Conservation (phyloP, 768 basidiomycete species). For the Termitomyces sp. region DNA sequence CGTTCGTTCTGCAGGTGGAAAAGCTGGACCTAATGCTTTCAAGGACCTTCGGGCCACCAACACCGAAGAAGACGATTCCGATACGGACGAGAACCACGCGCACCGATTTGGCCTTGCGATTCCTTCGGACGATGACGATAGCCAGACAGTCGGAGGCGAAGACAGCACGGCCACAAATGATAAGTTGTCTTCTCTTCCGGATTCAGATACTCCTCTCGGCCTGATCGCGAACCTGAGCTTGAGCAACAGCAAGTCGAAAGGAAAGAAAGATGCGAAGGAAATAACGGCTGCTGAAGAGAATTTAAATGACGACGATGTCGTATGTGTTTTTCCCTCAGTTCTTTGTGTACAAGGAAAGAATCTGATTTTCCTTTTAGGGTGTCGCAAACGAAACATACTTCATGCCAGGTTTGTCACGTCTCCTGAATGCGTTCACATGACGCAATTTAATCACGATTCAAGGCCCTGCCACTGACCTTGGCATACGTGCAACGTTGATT, state of each 20-base stretch:
- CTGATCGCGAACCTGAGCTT: slow-evolving; percentile 72
- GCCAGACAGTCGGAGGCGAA: slow-evolving; percentile 27
- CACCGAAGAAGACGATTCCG: slow-evolving; percentile 40
- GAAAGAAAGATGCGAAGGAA: slow-evolving; percentile 39
- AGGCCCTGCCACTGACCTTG: slow-evolving; percentile 75
- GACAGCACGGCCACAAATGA: slow-evolving; percentile 39
- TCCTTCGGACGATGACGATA: slow-evolving; percentile 26
- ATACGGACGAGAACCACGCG: slow-evolving; percentile 35
- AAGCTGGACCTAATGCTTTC: slow-evolving; percentile 44
- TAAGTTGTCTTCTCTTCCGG: slow-evolving; percentile 56
- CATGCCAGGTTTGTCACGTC: slow-evolving; percentile 55
- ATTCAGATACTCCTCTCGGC: slow-evolving; percentile 72
- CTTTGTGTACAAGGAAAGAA: not conserved
- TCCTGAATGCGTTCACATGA: not conserved
- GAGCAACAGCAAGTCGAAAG: slow-evolving; percentile 48
- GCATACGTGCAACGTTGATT: slow-evolving; percentile 66
- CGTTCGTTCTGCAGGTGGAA: slow-evolving; percentile 48
- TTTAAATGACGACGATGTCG: slow-evolving; percentile 64
- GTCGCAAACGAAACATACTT: slow-evolving; percentile 82
- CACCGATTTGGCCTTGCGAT: slow-evolving; percentile 20
- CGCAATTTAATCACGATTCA: not conserved
- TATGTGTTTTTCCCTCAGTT: slow-evolving; percentile 29
- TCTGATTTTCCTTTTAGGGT: slow-evolving; percentile 43
- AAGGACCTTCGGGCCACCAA: slow-evolving; percentile 36
- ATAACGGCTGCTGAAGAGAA: slow-evolving; percentile 39